These are phyloP conservation scores for Imleria badia DNA, from an alignment of 768 basidiomycete species.

Conservation along the genomic window DNA sequence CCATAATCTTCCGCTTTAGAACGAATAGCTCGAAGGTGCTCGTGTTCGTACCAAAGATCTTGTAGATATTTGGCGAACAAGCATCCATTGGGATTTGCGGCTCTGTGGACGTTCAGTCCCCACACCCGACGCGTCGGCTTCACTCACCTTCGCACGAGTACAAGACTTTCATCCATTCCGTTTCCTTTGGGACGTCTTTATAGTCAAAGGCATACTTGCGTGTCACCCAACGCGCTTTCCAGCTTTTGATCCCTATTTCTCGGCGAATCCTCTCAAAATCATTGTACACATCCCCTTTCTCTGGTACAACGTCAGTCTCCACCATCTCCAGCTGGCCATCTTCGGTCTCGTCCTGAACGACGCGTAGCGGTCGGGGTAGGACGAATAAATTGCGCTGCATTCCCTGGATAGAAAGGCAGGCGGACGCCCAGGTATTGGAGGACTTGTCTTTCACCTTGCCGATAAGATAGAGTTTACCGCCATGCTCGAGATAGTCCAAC, in stretches of 20 bases:
- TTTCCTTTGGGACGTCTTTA: slow-evolving; percentile 72
- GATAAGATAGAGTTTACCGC: slow-evolving; percentile 82
- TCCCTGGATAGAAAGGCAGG: slow-evolving; percentile 81
- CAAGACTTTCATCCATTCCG: slow-evolving; percentile 92
- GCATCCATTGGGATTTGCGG: slow-evolving; percentile 64
- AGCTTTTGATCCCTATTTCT: slow-evolving; percentile 70
- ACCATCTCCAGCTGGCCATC: slow-evolving; percentile 37
- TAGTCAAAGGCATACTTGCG: slow-evolving; percentile 88
- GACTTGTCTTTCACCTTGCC: slow-evolving; percentile 88
- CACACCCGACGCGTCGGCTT: background rate
- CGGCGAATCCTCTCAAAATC: slow-evolving; percentile 83
- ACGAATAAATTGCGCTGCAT: slow-evolving; percentile 91
- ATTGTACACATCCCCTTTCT: slow-evolving; percentile 65
- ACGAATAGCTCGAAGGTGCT: slow-evolving; percentile 92
- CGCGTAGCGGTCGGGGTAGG: slow-evolving; percentile 68
- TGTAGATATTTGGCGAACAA: slow-evolving; percentile 79
- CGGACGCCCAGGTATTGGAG: slow-evolving; percentile 68
- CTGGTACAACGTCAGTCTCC: slow-evolving; percentile 77
- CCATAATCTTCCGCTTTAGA: slow-evolving; percentile 97
- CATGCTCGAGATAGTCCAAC: slow-evolving; percentile 90
- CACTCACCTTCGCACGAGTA: slow-evolving; percentile 82
- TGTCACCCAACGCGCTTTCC: slow-evolving; percentile 82
- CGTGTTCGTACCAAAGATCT: slow-evolving; percentile 89
- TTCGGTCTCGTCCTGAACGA: slow-evolving; percentile 38
- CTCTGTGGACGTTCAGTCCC: slow-evolving; percentile 16